These are phyloP conservation scores for Nasturtium officinale DNA, from an alignment of 345 rosid genomes.

Conservation along the genomic window DNA sequence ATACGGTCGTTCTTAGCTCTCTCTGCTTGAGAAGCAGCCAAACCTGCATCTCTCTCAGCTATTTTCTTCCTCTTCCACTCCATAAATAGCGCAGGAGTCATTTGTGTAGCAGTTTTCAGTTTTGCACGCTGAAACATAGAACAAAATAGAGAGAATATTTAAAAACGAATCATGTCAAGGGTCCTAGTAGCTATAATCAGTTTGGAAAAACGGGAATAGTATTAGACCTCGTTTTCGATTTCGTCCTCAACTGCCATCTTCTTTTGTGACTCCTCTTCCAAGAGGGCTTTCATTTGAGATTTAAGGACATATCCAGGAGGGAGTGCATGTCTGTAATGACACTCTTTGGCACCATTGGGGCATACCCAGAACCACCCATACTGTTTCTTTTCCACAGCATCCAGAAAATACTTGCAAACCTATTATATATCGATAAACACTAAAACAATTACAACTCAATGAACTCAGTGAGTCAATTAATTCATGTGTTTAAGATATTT, in stretches of 20 bases:
- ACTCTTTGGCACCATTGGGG: slow-evolving; percentile 81
- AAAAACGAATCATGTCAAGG: not conserved
- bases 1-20: slow-evolving; percentile 99
- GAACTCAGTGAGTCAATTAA: not conserved
- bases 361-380: slow-evolving; percentile 99
- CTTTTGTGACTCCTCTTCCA: slow-evolving; percentile 85
- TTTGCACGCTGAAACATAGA: slow-evolving; percentile 67
- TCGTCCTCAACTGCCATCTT: slow-evolving; percentile 74
- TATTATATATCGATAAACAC: slow-evolving; percentile 29
- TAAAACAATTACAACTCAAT: slow-evolving; percentile 16
- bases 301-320: slow-evolving; percentile 92
- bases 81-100: slow-evolving; percentile 84
- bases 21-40: slow-evolving; percentile 83
- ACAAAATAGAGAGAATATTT: not conserved
- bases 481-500: not conserved
- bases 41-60: slow-evolving; percentile 79
- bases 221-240: slow-evolving; percentile 81
- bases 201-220: not conserved
- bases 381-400: slow-evolving; percentile 95
- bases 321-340: slow-evolving; percentile 97
- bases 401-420: slow-evolving; percentile 97
- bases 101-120: slow-evolving; percentile 67
- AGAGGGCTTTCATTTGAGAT: slow-evolving; percentile 96
- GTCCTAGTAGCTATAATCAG: slow-evolving; percentile 15
- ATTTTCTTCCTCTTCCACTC: slow-evolving; percentile 89